Evolutionary conservation across 2,329 filamentous ascomycete genomes (phyloP).

Genomic region (Hypomyces rosellus): DNA sequence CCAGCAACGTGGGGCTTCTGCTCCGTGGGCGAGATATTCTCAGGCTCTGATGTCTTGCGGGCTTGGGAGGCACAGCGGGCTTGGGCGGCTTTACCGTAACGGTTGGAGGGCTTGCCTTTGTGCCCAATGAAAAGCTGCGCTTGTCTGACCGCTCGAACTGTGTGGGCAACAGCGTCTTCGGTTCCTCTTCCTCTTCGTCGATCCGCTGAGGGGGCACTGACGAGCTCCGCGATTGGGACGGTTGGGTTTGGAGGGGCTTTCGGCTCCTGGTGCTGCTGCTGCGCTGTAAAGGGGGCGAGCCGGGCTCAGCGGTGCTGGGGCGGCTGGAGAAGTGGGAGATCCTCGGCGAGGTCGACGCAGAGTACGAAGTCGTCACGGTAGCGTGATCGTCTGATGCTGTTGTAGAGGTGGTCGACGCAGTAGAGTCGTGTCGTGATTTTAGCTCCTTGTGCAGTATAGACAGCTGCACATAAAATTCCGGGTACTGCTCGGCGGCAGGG

Average conservation of each 20-base stretch:
- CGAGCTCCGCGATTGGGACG: not conserved
- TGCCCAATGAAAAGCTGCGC: slow-evolving; percentile 14
- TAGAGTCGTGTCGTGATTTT: not conserved
- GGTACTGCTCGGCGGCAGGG: slow-evolving; percentile 7
- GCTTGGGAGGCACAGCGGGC: not conserved
- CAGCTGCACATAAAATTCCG: slow-evolving; percentile 10
- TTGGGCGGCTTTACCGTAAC: not conserved
- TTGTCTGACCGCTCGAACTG: slow-evolving; percentile 9
- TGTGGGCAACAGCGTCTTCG: not conserved
- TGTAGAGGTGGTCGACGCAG: not conserved
- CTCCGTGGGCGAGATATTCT: slow-evolving; percentile 5
- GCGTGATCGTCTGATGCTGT: not conserved
- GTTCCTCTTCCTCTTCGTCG: not conserved
- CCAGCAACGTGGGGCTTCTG: not conserved
- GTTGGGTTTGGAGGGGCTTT: not conserved
- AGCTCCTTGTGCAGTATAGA: not conserved
- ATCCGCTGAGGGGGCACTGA: not conserved
- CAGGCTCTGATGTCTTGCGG: slow-evolving; percentile 4
- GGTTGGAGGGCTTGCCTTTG: slow-evolving; percentile 5
- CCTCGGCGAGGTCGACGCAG: not conserved
- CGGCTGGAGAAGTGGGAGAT: not conserved
- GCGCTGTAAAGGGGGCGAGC: not conserved
- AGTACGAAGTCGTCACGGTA: not conserved
- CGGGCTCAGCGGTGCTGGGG: not conserved
- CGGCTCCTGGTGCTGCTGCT: slow-evolving; percentile 3